Evolutionary conservation across 2,329 filamentous ascomycete species (phyloP).

Genomic region (Neophaeococcomyces aloes): DNA sequence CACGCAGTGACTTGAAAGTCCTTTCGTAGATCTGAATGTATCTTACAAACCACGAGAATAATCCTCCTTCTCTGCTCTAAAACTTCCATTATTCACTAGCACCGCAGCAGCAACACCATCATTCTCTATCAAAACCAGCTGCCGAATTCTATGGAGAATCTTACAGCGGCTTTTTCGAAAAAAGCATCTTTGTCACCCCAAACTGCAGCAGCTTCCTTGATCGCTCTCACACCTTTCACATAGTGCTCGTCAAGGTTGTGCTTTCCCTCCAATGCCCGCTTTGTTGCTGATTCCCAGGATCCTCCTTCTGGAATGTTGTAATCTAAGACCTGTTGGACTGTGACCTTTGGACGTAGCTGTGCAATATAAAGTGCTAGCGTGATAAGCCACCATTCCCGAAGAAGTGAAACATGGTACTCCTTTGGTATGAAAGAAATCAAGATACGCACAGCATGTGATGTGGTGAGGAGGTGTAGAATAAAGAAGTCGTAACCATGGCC

Average conservation of each 20-base stretch:
- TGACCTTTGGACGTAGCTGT: slow-evolving; percentile 61
- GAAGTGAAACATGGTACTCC: slow-evolving; percentile 59
- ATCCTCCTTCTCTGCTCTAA: too few relatives aligned
- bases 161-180: slow-evolving; percentile 41
- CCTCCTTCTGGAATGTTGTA: slow-evolving; percentile 49
- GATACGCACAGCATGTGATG: slow-evolving; percentile 79
- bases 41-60: too few relatives aligned
- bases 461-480: slow-evolving; percentile 69
- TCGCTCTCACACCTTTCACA: slow-evolving; percentile 69
- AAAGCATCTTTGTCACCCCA: slow-evolving; percentile 37
- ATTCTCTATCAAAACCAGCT: too few relatives aligned
- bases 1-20: too few relatives aligned
- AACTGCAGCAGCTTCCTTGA: slow-evolving; percentile 50
- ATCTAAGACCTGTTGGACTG: slow-evolving; percentile 43
- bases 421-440: slow-evolving; percentile 66
- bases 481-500: slow-evolving; percentile 66
- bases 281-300: slow-evolving; percentile 66
- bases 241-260: slow-evolving; percentile 69
- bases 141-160: slow-evolving; percentile 38
- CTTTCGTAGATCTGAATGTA: too few relatives aligned
- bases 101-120: too few relatives aligned
- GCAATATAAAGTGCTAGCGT: slow-evolving; percentile 67
- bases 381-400: slow-evolving; percentile 85
- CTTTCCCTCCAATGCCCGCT: slow-evolving; percentile 57
- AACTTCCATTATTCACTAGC: too few relatives aligned